These are phyloP conservation scores for Acer campestre DNA, from an alignment of 345 rosid genomes.

Conservation along the genomic window DNA sequence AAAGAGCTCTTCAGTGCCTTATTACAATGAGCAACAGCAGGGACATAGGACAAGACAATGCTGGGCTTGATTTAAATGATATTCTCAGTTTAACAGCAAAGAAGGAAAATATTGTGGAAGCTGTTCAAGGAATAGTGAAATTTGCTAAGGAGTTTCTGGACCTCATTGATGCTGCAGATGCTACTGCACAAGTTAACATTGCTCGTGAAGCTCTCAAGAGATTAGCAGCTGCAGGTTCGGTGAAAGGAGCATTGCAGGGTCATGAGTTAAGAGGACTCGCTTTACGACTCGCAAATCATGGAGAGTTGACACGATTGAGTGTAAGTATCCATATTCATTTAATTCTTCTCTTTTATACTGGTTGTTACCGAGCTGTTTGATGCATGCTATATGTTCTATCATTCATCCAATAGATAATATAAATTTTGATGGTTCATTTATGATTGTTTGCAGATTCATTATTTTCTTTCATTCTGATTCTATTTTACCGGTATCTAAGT, in stretches of 20 bases:
- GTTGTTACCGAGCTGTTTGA: slow-evolving; percentile 16
- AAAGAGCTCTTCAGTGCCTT: slow-evolving; percentile 99
- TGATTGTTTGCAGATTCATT: not conserved
- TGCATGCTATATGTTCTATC: slow-evolving; percentile 16
- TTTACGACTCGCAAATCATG: slow-evolving; percentile 96
- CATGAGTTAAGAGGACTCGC: slow-evolving; percentile 92
- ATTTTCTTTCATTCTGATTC: not conserved
- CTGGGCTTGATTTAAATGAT: slow-evolving; percentile 78
- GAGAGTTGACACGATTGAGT: slow-evolving; percentile 83
- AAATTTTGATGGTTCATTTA: not conserved
- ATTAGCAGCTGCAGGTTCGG: slow-evolving; percentile 92
- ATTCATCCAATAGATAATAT: not conserved
- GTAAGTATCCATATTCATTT: slow-evolving; percentile 48
- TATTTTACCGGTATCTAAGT: not conserved
- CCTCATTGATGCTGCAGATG: slow-evolving; percentile 99
- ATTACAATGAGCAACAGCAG: slow-evolving; percentile 93
- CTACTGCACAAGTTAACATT: slow-evolving; percentile 88
- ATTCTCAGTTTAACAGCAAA: slow-evolving; percentile 77
- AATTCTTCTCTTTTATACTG: not conserved
- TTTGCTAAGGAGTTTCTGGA: slow-evolving; percentile 93
- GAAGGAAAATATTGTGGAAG: slow-evolving; percentile 92
- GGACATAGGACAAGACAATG: slow-evolving; percentile 86
- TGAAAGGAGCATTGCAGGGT: slow-evolving; percentile 92
- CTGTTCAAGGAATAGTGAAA: slow-evolving; percentile 92
- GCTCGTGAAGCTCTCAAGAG: slow-evolving; percentile 97